Base-by-base conservation (phyloP, 1,284 basidiomycete genomes). In the Cutaneotrichosporon curvatum region DNA sequence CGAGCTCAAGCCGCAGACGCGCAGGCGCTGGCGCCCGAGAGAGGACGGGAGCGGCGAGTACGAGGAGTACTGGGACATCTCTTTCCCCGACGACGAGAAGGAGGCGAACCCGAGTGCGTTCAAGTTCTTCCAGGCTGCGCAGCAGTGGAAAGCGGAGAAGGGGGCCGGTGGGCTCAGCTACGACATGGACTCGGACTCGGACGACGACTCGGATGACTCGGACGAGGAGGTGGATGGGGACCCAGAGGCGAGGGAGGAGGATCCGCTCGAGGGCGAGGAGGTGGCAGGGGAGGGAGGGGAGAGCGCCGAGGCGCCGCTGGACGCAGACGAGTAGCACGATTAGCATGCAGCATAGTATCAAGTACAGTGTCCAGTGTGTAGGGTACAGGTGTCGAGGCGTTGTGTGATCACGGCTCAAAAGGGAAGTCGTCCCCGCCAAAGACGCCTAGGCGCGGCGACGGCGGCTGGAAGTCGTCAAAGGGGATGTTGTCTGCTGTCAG, bases 41-140 rank as follows among this genome's bases (percentile, higher is more conserved):
- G 80, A 83, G 54, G 88, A 89, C 65, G 85, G 84, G 7, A 84
- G 85, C 2, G 84, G 86, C 52, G 82, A 80, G 35, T 81, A 89
- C 45, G 90, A 92, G 79, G 90, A 79, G 63, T 78, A 92, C 65
- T 94, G 86, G 83, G 90, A 94, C 65, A 81, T 92, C 64, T 83
- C 91, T 19, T 96, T 95, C 70, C 82, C 88, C 25, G 91, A 95
- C 75, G 91, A 96, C 77, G 88, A 94, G 63, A 80, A 83, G 47
- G 88, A 92, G 62, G 80, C 84, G 37, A 92, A 94, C 63, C 87
- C 91, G 0, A 84, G 87, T 0, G 82, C 87, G 1, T 92, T 90
- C 82, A 91, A 90, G 65, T 88, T 92, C 76, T 75, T 95, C 66
- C 84, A 92, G 68, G 87, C 86, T 76, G 91, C 91, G 1, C 88